Conservation (phyloP, 202 grass and related monocot genomes). For the Zizania palustris region DNA sequence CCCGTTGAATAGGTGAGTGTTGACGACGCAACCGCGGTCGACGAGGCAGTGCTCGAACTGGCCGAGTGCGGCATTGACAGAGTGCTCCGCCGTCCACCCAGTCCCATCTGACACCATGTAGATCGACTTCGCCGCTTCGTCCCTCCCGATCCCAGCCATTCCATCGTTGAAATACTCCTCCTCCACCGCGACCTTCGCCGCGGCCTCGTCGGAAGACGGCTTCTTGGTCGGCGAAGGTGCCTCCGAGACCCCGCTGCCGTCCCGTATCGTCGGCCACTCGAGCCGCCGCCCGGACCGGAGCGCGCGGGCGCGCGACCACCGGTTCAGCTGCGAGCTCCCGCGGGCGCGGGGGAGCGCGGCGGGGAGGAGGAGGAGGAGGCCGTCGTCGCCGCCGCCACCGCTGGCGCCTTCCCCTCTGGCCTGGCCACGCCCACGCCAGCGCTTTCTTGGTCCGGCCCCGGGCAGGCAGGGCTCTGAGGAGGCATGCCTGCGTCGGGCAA, state of each 20-base stretch:
- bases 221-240: conserved; percentile 24
- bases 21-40: conserved; percentile 64
- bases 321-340: conserved; percentile 56
- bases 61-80: conserved; percentile 86
- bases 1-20: conserved; percentile 87
- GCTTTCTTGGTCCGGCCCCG: neutral
- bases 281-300: conserved; percentile 62
- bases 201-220: neutral
- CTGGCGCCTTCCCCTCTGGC: neutral
- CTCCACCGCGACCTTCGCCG: too few species aligned
- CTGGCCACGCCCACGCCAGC: too few species aligned
- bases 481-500: neutral
- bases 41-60: conserved; percentile 94
- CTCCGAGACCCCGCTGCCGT: conserved; percentile 3
- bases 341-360: neutral
- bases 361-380: neutral
- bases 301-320: conserved; percentile 71
- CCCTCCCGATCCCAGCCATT: conserved; percentile 3
- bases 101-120: conserved; percentile 99
- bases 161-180: conserved; percentile 35
- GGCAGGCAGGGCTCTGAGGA: conserved; percentile 6
- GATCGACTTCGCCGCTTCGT: conserved; percentile 64
- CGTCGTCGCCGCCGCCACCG: neutral
- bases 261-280: conserved; percentile 46
- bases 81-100: conserved; percentile 89